phyloP scores from a whole-genome alignment of 371 early-diverging fungal species.

The Syncephalastrum racemosum region DNA sequence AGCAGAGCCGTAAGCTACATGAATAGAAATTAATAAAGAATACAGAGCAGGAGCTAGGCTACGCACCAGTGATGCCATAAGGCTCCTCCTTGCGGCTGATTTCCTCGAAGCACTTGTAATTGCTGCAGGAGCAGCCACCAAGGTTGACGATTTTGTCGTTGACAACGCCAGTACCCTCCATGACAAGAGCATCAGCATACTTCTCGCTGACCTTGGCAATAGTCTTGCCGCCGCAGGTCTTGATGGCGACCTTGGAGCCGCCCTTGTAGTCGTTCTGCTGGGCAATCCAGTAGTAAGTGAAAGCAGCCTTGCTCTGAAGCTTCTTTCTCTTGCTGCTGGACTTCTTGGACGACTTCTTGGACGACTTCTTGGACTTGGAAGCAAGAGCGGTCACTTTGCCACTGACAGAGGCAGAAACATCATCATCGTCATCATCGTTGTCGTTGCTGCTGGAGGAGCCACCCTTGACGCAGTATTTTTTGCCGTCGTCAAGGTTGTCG shows the following conservation, averaged over 20 bases:
- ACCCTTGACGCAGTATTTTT: constrained; percentile 21
- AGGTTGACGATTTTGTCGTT: constrained; percentile 46
- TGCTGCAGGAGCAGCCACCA: constrained; percentile 45
- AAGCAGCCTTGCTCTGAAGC: constrained; percentile 35
- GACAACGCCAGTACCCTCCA: constrained; percentile 53
- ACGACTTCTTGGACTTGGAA: constrained; percentile 15
- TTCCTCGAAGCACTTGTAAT: constrained; percentile 48
- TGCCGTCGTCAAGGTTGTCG: constrained; percentile 30
- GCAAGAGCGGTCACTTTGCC: constrained; percentile 15
- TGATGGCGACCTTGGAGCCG: constrained; percentile 35
- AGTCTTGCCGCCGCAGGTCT: constrained; percentile 42
- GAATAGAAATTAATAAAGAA: constrained; percentile 3
- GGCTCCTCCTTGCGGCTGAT: constrained; percentile 44
- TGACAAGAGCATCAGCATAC: constrained; percentile 49
- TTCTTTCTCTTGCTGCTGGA: constrained; percentile 31
- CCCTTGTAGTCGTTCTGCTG: constrained; percentile 32
- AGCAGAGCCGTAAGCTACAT: constrained; percentile 36
- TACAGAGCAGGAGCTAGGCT: background rate
- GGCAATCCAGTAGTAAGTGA: constrained; percentile 58
- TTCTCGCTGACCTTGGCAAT: constrained; percentile 40
- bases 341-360: constrained; percentile 11
- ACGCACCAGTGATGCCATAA: constrained; percentile 44
- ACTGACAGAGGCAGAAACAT: background rate
- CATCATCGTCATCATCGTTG: constrained; percentile 9
- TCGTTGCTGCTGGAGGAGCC: constrained; percentile 3